Conservation (phyloP, 2,329 filamentous ascomycete genomes). For the Ascochyta clinopodiicola region DNA sequence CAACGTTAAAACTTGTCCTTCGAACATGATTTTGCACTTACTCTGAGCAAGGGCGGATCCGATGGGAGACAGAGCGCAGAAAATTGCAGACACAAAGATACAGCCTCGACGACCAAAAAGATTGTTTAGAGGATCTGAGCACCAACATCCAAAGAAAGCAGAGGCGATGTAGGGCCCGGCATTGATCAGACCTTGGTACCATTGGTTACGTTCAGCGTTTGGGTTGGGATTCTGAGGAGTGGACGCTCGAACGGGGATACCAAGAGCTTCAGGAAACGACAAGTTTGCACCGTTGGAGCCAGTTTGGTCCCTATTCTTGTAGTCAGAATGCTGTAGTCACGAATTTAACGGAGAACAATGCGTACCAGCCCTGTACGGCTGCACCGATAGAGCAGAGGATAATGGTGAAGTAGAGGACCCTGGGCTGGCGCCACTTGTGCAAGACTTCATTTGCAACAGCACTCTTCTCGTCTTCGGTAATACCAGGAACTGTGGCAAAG, state of each 20-base stretch:
- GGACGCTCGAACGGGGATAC: constrained; percentile 50
- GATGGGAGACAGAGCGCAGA: constrained; percentile 27
- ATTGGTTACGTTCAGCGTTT: constrained; percentile 25
- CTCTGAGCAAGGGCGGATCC: constrained; percentile 26
- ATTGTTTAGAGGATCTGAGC: constrained; percentile 31
- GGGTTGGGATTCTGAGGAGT: constrained; percentile 12
- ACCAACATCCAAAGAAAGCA: constrained; percentile 24
- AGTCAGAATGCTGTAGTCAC: neutral
- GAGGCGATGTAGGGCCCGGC: constrained; percentile 27
- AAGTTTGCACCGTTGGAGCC: constrained; percentile 61
- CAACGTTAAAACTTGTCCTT: neutral
- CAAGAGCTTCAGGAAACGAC: constrained; percentile 62
- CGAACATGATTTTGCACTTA: constrained; percentile 16
- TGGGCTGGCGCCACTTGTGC: constrained; percentile 66
- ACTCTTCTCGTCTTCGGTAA: constrained; percentile 27
- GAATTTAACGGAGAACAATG: neutral
- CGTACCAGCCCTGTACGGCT: constrained; percentile 68
- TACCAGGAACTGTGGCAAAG: constrained; percentile 21
- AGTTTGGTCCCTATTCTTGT: constrained; percentile 53
- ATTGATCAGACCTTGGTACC: constrained; percentile 33
- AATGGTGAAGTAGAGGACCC: constrained; percentile 68
- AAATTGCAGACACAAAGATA: constrained; percentile 31
- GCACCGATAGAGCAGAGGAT: constrained; percentile 70
- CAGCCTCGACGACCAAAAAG: constrained; percentile 30
- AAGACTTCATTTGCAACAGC: constrained; percentile 40